These are phyloP conservation scores for Barnettozyma salicaria DNA, from an alignment of 805 yeast genomes.

Conservation along the genomic window DNA sequence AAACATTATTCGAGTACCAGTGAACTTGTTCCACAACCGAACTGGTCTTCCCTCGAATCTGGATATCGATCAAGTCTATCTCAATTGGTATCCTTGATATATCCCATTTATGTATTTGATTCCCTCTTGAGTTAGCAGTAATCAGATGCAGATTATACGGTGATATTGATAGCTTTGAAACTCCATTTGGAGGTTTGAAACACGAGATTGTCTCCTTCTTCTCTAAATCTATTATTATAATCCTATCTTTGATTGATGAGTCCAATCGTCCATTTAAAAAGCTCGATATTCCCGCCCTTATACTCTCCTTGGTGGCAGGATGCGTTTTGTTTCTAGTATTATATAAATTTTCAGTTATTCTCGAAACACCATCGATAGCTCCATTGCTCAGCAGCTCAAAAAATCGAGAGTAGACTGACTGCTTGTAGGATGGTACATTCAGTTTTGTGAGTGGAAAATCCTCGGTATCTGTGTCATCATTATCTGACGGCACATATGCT, in stretches of 20 bases:
- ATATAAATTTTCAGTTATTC: conserved; percentile 41
- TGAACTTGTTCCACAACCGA: conserved; percentile 44
- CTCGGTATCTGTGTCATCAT: not conserved
- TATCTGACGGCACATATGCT: conserved; percentile 32
- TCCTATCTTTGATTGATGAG: conserved; percentile 17
- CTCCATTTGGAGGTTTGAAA: conserved; percentile 57
- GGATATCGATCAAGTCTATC: conserved; percentile 50
- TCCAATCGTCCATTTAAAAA: conserved; percentile 19
- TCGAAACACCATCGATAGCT: too few relatives aligned
- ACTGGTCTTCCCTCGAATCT: conserved; percentile 56
- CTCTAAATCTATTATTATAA: conserved; percentile 43
- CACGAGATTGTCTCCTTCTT: conserved; percentile 33
- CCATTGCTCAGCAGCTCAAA: too few relatives aligned
- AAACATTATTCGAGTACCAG: conserved; percentile 45
- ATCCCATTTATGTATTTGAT: conserved; percentile 61
- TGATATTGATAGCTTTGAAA: conserved; percentile 53
- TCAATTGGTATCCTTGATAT: conserved; percentile 44
- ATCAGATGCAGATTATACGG: conserved; percentile 55
- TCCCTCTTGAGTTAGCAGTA: conserved; percentile 53
- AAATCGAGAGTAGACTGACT: conserved; percentile 22
- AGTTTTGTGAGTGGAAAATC: conserved; percentile 9
- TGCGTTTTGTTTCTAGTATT: conserved; percentile 29
- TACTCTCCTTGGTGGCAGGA: conserved; percentile 7
- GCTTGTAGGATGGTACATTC: conserved; percentile 19
- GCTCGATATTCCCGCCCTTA: conserved; percentile 10